Evolutionary conservation across 139 green algal species (phyloP).

Genomic region (Prasinococcaceae sp.): DNA sequence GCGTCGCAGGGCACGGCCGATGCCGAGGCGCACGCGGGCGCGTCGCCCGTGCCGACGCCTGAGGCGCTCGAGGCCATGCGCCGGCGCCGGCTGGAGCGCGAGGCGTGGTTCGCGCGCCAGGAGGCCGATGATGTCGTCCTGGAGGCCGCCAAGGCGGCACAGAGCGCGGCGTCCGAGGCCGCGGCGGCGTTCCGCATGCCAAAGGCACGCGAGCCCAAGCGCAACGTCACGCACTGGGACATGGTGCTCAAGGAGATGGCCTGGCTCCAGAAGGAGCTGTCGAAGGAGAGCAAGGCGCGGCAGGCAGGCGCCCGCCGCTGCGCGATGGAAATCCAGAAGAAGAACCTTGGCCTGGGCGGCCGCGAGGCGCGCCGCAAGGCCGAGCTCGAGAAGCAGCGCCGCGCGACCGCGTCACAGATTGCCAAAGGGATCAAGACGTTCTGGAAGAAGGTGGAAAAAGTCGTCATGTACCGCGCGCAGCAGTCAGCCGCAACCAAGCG

Average conservation of each 20-base stretch:
- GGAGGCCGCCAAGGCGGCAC: neutral
- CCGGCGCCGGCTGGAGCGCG: no score
- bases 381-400: conserved; percentile 30
- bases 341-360: conserved; percentile 55
- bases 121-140: neutral
- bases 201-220: conserved; percentile 1
- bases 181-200: neutral
- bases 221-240: conserved; percentile 68
- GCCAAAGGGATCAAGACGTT: conserved; percentile 58
- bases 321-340: no score
- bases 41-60: no score
- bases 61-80: no score
- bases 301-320: no score
- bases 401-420: conserved; percentile 37
- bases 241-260: conserved; percentile 85
- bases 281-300: conserved; percentile 35
- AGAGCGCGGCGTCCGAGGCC: neutral
- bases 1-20: no score
- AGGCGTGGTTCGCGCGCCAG: no score
- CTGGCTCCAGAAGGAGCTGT: conserved; percentile 66
- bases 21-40: no score
- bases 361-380: conserved; percentile 7
- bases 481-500: conserved; percentile 27
- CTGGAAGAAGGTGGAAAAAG: conserved; percentile 76
- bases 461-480: conserved; percentile 35